A percentile compares a stretch with the other conserved stretches of the same genome.
These are phyloP conservation scores for Phytophthora macrochlamydospora DNA, from an alignment of 352 stramenopile genomes.

Conservation along the genomic window DNA sequence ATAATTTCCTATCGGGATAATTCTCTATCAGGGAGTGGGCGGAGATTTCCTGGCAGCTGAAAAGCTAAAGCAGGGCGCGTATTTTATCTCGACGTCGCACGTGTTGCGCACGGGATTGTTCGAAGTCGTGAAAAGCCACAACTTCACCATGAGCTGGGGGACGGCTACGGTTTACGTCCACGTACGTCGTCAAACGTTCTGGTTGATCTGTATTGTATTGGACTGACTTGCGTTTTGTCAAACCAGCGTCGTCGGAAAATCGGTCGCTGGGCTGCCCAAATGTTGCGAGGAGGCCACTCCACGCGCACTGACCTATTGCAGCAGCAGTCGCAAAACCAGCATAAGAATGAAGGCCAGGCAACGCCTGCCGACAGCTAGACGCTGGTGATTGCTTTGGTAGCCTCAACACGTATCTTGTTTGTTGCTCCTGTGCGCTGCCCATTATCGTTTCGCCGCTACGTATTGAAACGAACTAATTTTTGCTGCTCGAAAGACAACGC, in stretches of 20 bases:
- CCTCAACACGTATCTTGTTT: no score
- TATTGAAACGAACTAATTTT: no score
- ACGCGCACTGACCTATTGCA: conserved; percentile 72
- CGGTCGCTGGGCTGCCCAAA: conserved; percentile 82
- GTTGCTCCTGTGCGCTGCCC: no score
- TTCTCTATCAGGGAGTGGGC: conserved; percentile 61
- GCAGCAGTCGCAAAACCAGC: conserved; percentile 39
- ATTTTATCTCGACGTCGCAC: conserved; percentile 85
- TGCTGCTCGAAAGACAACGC: no score
- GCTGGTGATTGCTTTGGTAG: no score
- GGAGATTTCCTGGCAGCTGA: conserved; percentile 81
- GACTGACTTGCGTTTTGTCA: background rate
- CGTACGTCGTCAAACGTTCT: conserved; percentile 34
- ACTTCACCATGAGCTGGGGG: conserved; percentile 87
- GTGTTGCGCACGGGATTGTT: conserved; percentile 80
- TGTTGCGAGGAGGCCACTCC: conserved; percentile 78
- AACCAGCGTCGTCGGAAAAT: conserved; percentile 77
- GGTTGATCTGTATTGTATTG: background rate
- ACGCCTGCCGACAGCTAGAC: background rate
- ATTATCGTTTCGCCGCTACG: no score
- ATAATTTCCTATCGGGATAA: no score
- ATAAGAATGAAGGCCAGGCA: conserved; percentile 24
- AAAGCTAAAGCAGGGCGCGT: conserved; percentile 84
- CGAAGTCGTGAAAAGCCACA: conserved; percentile 78
- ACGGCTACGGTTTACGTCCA: conserved; percentile 85